These are phyloP conservation scores for Fistulifera pelliculosa DNA, from an alignment of 108 stramenopile genomes.

Conservation along the genomic window DNA sequence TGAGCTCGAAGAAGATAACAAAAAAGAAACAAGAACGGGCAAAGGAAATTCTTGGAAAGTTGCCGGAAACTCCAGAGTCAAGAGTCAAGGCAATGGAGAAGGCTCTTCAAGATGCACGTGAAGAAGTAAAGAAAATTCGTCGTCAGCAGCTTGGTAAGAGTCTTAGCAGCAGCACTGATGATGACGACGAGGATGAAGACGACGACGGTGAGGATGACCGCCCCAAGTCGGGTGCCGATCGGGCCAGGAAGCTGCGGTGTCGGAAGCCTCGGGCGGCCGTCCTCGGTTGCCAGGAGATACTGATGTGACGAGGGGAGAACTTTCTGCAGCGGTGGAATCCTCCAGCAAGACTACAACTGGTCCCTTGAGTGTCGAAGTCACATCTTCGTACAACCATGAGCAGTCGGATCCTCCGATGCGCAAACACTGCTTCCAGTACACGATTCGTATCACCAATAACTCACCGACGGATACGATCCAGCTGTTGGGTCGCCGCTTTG, in stretches of 20 bases:
- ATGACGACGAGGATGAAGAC: constrained; percentile 14
- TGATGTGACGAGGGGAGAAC: constrained; percentile 65
- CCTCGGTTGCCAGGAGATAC: constrained; percentile 72
- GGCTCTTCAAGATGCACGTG: constrained; percentile 48
- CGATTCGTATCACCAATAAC: constrained; percentile 85
- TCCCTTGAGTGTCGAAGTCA: constrained; percentile 73
- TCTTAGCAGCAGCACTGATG: constrained; percentile 1
- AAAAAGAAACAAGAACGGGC: constrained; percentile 37
- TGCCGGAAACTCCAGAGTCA: constrained; percentile 44
- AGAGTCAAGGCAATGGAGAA: constrained; percentile 40
- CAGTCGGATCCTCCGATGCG: constrained; percentile 88
- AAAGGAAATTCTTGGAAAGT: constrained; percentile 48
- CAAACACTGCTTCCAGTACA: constrained; percentile 90
- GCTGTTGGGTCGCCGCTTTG: constrained; percentile 82
- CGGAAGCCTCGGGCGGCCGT: constrained; percentile 54
- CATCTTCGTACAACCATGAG: constrained; percentile 77
- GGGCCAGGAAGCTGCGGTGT: constrained; percentile 60
- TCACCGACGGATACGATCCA: constrained; percentile 81
- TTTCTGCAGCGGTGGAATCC: constrained; percentile 37
- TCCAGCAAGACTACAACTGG: constrained; percentile 51
- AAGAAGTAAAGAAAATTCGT: constrained; percentile 46
- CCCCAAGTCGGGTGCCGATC: constrained; percentile 46
- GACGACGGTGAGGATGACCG: constrained; percentile 14
- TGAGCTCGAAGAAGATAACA: constrained; percentile 47
- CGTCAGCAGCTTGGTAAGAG: constrained; percentile 23